Conservation (phyloP, 345 rosid genomes). For the Rhizophora apiculata region DNA sequence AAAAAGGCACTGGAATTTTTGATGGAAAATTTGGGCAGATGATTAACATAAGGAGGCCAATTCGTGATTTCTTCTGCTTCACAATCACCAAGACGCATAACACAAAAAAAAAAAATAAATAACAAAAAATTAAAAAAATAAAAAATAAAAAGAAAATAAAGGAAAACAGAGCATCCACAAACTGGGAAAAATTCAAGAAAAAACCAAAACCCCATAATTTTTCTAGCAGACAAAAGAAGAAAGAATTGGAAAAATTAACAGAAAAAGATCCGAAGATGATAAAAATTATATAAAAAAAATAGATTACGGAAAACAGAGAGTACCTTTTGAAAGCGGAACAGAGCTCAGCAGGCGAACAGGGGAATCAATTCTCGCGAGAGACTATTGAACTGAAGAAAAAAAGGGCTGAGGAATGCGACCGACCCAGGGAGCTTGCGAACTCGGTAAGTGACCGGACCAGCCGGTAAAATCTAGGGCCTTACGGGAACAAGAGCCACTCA, state of each 20-base stretch:
- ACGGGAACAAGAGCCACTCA: constrained; percentile 13
- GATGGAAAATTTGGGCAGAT: background rate
- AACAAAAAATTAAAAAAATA: background rate
- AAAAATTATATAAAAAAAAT: background rate
- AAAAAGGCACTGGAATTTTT: background rate
- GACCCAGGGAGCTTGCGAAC: constrained; percentile 16
- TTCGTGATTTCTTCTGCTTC: background rate
- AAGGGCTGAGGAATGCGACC: constrained; percentile 3
- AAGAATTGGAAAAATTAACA: background rate
- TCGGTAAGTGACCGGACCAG: constrained; percentile 36
- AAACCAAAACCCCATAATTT: background rate
- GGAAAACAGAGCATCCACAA: background rate
- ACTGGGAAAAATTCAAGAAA: background rate
- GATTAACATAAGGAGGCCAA: background rate
- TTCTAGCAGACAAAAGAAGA: background rate
- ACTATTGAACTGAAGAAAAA: background rate
- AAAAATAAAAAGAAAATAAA: too few relatives aligned
- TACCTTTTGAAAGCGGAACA: constrained; percentile 27
- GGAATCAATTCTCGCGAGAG: background rate
- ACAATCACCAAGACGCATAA: background rate
- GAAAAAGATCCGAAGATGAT: background rate
- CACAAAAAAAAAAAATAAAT: background rate
- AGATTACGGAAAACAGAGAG: constrained; percentile 6
- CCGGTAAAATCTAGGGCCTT: constrained; percentile 25
- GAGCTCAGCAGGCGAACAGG: constrained; percentile 7